Evolutionary conservation across 148 eudicot species (phyloP).

Genomic region (Cornus kousa): DNA sequence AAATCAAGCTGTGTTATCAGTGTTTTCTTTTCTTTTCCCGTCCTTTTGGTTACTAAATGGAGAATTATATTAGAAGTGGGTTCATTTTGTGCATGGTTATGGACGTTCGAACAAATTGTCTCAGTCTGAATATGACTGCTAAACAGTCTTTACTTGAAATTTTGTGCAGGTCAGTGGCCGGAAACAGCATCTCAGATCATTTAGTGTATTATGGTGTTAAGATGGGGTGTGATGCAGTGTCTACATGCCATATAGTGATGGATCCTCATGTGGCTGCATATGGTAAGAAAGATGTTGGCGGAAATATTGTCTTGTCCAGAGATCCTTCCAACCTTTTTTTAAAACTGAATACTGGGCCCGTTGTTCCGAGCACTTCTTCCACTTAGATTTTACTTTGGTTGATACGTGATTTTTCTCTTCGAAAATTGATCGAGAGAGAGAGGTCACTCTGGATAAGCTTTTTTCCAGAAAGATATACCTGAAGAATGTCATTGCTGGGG

Average conservation of each 20-base stretch:
- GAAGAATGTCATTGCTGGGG: neutral
- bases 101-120: neutral
- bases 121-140: neutral
- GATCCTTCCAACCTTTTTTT: constrained; percentile 29
- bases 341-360: constrained; percentile 21
- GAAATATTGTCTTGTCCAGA: constrained; percentile 61
- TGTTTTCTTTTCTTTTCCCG: neutral
- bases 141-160: neutral
- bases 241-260: constrained; percentile 59
- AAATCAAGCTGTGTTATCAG: neutral
- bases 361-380: neutral
- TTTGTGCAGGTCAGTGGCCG: constrained; percentile 74
- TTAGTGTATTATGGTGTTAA: constrained; percentile 61
- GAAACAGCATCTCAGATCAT: constrained; percentile 84
- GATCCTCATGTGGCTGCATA: constrained; percentile 46
- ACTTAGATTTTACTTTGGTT: neutral
- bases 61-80: neutral
- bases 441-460: neutral
- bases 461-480: neutral
- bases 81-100: neutral
- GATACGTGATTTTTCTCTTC: neutral
- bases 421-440: neutral
- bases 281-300: constrained; percentile 43
- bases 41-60: neutral
- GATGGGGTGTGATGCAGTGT: constrained; percentile 56